phyloP scores from a whole-genome alignment of 2,329 filamentous ascomycete genomes.

The Dendrostoma leiphaemia region DNA sequence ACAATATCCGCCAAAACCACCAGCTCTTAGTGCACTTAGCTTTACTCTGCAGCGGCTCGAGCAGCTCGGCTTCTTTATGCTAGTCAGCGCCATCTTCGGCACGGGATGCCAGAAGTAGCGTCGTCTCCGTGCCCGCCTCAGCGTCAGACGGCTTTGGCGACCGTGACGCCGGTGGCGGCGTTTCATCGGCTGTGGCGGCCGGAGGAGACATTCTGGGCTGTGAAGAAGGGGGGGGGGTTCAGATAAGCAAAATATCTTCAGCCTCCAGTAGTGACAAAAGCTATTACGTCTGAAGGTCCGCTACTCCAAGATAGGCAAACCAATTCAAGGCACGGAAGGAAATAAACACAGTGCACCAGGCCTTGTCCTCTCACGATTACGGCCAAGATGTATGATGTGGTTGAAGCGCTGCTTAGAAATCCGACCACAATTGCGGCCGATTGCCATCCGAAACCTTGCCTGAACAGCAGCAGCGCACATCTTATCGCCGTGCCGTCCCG shows the following conservation, averaged over 20 bases:
- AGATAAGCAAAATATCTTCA: too few relatives aligned
- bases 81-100: conserved; percentile 13
- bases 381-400: too few relatives aligned
- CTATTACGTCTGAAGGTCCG: background rate
- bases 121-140: conserved; percentile 11
- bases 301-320: background rate
- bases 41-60: conserved; percentile 18
- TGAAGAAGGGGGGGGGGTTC: background rate
- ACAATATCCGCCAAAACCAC: conserved; percentile 37
- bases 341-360: background rate
- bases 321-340: too few relatives aligned
- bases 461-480: background rate
- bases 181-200: conserved; percentile 4
- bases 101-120: conserved; percentile 15
- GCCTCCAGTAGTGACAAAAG: too few relatives aligned
- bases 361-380: too few relatives aligned
- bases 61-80: conserved; percentile 21
- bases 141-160: background rate
- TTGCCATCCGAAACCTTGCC: conserved; percentile 12
- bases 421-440: conserved; percentile 1
- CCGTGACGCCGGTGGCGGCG: background rate
- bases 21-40: conserved; percentile 22
- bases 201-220: conserved; percentile 14
- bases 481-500: conserved; percentile 16
- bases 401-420: conserved; percentile 15